Evolutionary conservation across 2,329 filamentous ascomycete genomes (phyloP), one percentile per base, ranked within the genome.

Genomic region (Aspergillus sojae): DNA sequence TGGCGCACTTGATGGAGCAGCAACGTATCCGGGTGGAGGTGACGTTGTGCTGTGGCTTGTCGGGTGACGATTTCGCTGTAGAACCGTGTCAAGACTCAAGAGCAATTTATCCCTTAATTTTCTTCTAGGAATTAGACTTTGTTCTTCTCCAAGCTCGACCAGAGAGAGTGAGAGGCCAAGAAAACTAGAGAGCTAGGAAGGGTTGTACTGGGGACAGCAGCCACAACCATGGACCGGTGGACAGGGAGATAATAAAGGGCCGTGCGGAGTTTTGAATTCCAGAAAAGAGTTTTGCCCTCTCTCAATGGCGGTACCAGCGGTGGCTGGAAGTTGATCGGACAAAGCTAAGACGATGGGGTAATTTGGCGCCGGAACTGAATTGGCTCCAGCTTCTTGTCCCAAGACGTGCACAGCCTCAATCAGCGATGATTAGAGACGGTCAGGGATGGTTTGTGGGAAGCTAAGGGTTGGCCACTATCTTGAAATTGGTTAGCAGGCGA

Each of bases 361-460:
- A 30, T 58, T 41, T 58, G 41, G 39, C 21, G 56, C 11, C 19
- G 16, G 39, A 23, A 58, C 30, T 39, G 39, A 43, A 34, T 36
- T 36, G 34, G 34, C 34, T 36, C 14, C 53, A 34, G 41, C 54
- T 57, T 57, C 28, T n/a, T 30, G 23, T 36, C 34, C 36, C 41
- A 34, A 32, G 43, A 58, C 39, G 36, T 58, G 56, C 56, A 58
- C 56, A 58, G 56, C 56, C 56, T 58, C 56, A 34, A 53, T 53
- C 10, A 21, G 26, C 21, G 52, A 36, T 54, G 30, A 34, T 34
- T 53, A 28, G 32, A n/a, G 34, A 34, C 52, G 30, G 30, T 9
- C 52, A 54, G 52, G 52, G 52, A 54, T 54, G n/a, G 32, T 16
- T 36, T 36, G 34, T 36, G 30, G 52, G 19, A 36, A 36, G 23